Base-by-base conservation (phyloP, 2,329 filamentous ascomycete genomes). In the Aspergillus aculeatus region DNA sequence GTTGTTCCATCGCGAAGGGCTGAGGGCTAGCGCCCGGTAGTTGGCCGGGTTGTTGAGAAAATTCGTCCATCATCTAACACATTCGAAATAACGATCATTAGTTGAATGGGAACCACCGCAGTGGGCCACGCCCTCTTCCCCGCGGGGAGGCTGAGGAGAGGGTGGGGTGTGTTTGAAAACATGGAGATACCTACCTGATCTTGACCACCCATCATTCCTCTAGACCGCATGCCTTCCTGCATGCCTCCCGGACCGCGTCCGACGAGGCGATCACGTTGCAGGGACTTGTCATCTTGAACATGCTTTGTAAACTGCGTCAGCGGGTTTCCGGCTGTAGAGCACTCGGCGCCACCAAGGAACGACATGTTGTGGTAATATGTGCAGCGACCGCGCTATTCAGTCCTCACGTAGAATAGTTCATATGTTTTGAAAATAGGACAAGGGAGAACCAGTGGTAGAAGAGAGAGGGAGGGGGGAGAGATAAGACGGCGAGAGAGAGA, bases 251-350 rank as follows among this genome's bases (percentile, higher is more conserved):
- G 89, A 0, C 87, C 88, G 66, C 89, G 83, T 63, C 91, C 91
- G 61, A 91, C 88, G 62, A 98, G 82, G 61, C 95, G 87, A 77
- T 99, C 95, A 71, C 93, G 85, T 79, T 98, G 95, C 59, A 98
- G 82, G 59, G 91, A 95, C 79, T 93, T 96, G 81, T 99, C 95
- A 83, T 96, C 92, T 73, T 96, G 91, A 59, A 95, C 91, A 77
- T 97, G 93, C 79, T 99, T 99, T 65, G 93, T 92, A 77, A 99
- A 96, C 82, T 98, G 95, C 74, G 91, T 94, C 71, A 99, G 87
- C 59, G 96, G 95, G 78, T 99, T 99, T 72, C 89, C 92, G 66
- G 91, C 92, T 63, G 95, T 96, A 58, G 94, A 98, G 84, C 95
- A 99, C 81, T 98, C 95, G 69, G 94, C 90, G 69, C 94, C 93